Evolutionary conservation across 2,329 filamentous ascomycete species (phyloP), one percentile per base, ranked within the genome.

Genomic region (Sarocladiaceae sp.): DNA sequence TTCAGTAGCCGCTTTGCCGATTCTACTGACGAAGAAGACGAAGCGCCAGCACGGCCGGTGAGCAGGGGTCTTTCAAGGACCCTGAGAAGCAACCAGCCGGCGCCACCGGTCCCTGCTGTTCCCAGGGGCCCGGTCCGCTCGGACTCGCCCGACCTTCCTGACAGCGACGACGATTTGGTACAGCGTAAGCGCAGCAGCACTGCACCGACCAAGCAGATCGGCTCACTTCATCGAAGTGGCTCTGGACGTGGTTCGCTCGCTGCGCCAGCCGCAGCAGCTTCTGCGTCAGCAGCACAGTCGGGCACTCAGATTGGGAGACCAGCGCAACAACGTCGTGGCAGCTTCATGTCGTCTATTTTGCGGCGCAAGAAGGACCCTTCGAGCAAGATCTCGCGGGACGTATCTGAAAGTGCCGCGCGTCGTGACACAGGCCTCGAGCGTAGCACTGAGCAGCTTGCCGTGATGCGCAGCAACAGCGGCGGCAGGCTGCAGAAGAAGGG

Each of bases 11-110:
- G 83, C 1, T 85, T 88, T 53, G 78, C 69, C 1, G 82, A 88
- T 54, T 88, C 84, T 1, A 88, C 84, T 55, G 83, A 88, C 45
- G 82, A 85, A 18, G 82, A 85, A 18, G 51, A 54, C 12, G 51
- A 50, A 7, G 31, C 46, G 12, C 27, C 43, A 33, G 34, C 50
- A 2, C 53, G 55, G 2, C 47, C 33, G 6, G 26, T 51, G 6
- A 60, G 54, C 40, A 46, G 50, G 18, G 54, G 54, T 23, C 58
- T 67, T 35, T 58, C 54, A 45, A 61, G 51, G 51, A 60, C 53
- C 43, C 58, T 60, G 53, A 65, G 55, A 40, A 55, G 39, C 13
- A 53, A 47, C 20, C 40, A 55, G 15, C 56, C 40, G 43, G 45
- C 12, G 18, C 58, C 56, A 4, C 55, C 63, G 53, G 51, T 63